Base-by-base conservation (phyloP, 2,329 filamentous ascomycete species). In the Diaporthe caulivora region DNA sequence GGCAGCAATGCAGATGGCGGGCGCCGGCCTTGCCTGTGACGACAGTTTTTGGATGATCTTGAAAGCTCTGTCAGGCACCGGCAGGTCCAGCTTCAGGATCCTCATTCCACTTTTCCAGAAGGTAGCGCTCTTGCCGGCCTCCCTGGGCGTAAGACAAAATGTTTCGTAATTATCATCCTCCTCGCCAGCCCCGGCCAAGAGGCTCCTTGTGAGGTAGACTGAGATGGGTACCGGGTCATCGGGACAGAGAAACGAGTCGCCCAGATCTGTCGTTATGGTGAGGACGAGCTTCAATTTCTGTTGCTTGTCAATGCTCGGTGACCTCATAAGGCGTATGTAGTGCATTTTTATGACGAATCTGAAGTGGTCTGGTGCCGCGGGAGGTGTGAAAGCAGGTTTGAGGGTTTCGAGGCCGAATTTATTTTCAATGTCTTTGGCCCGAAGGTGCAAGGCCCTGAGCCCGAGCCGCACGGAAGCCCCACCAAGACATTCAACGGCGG, bases 211-310 rank as follows among this genome's bases (percentile, higher is more conserved):
- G 40, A 54, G 44, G 44, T 51, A 75, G 18, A 84, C 78, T 13
- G 77, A 78, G 3, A 91, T 80, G 18, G 83, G 81, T n/a, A 90
- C 73, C 6, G 87, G 83, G 24, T 79, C 78, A 18, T 82, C 80
- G 0, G 87, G 86, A n/a, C 77, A 81, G 15, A 91, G 83, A 65
- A 89, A 89, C 0, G 87, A 83, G 77, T 91, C 89, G 42, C 89
- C 87, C 1, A 91, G 83, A 74, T 91, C 89, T 17, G 88, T 91
- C 15, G 87, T 89, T 76, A 91, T 86, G 74, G 88, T 86, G 74
- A 91, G 81, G 1, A 89, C 82, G 4, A 91, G 77, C 64, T 84
- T 83, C 10, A 88, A 77, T 24, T 73, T 77, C 49, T 71, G 74
- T 17, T 75, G 72, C 31, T 76, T 67, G 17, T 79, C 78, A 57